Percentiles rank a stretch among this genome's conserved stretches.
These are phyloP conservation scores for Neoboletus magnificus DNA, from an alignment of 768 basidiomycete genomes.

Conservation along the genomic window DNA sequence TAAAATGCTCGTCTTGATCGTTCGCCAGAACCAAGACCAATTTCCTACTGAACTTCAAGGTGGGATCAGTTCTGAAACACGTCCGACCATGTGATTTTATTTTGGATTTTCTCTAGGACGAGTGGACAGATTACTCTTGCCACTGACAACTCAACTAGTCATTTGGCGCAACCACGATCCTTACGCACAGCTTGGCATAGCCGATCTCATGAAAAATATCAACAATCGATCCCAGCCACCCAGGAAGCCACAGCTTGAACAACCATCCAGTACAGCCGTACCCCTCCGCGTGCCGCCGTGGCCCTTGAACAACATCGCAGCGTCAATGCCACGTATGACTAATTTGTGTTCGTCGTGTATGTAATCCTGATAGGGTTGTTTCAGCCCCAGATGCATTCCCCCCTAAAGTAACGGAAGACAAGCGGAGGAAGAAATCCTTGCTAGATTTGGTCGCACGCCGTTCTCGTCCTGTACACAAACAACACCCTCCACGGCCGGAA, in stretches of 20 bases:
- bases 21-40: constrained; percentile 31
- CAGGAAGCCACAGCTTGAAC: constrained; percentile 17
- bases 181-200: constrained; percentile 34
- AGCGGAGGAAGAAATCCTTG: constrained; percentile 12
- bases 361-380: constrained; percentile 10
- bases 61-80: constrained; percentile 2
- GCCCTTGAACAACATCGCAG: constrained; percentile 23
- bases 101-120: constrained; percentile 21
- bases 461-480: constrained; percentile 27
- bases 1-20: constrained; percentile 42
- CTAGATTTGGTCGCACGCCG: constrained; percentile 10
- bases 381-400: constrained; percentile 40
- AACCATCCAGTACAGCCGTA: constrained; percentile 8
- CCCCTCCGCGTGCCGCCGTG: constrained; percentile 21
- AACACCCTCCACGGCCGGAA: constrained; percentile 16
- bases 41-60: constrained; percentile 29
- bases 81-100: constrained; percentile 3
- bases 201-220: constrained; percentile 26
- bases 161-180: constrained; percentile 30
- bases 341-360: neutral
- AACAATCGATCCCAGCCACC: constrained; percentile 13
- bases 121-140: constrained; percentile 32
- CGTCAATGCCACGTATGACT: constrained; percentile 38
- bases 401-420: constrained; percentile 15
- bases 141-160: constrained; percentile 30